A percentile compares a stretch with the other conserved stretches of the same genome.
Evolutionary conservation across 225 moss, liverwort and hornwort species (phyloP).

Genomic region (Marchantia polymorpha): DNA sequence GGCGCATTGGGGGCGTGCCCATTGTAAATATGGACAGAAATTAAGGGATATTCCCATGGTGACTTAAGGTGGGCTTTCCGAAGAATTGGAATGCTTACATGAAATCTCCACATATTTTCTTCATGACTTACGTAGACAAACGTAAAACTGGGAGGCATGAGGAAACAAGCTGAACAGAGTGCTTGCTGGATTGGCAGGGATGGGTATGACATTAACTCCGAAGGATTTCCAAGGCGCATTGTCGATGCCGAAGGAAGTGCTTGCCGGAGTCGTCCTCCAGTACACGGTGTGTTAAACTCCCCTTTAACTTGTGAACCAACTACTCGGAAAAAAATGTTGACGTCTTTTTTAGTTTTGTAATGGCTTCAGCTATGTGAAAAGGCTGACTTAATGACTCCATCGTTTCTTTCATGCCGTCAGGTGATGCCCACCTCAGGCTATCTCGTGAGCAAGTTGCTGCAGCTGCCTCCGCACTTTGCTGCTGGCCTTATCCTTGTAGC

Average conservation of each 20-base stretch:
- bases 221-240: conserved; percentile 74
- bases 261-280: conserved; percentile 73
- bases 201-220: conserved; percentile 81
- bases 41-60: conserved; percentile 46
- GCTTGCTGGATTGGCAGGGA: conserved; percentile 28
- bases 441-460: conserved; percentile 49
- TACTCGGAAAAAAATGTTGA: not conserved
- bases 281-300: conserved; percentile 51
- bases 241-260: conserved; percentile 72
- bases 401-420: conserved; percentile 21
- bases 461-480: conserved; percentile 67
- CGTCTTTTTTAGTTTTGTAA: not conserved
- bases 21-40: conserved; percentile 69
- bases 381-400: not conserved
- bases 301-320: not conserved
- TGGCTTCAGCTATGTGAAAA: not conserved
- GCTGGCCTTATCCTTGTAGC: conserved; percentile 84
- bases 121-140: not conserved
- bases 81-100: conserved; percentile 37
- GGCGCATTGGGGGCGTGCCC: conserved; percentile 67
- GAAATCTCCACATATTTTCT: conserved; percentile 40
- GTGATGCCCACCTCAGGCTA: conserved; percentile 79
- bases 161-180: not conserved
- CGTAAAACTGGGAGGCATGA: not conserved
- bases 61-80: conserved; percentile 44